phyloP scores from a whole-genome alignment of 2,329 filamentous ascomycete species.

The Pseudogymnoascus sp. region DNA sequence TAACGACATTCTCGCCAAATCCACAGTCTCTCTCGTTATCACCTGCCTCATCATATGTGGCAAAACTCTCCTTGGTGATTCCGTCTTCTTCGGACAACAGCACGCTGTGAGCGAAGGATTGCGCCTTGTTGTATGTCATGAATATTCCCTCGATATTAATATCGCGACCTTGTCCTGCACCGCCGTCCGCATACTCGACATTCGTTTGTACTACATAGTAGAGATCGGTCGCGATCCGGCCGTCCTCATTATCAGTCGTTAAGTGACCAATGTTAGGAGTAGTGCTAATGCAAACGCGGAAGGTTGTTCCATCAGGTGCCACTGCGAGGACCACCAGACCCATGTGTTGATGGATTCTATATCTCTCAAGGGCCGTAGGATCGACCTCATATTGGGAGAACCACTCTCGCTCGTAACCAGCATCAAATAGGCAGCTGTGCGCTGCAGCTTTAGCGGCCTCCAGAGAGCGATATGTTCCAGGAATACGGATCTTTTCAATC shows the following conservation, averaged over 20 bases:
- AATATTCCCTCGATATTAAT: conserved; percentile 38
- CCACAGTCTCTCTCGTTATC: conserved; percentile 24
- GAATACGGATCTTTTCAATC: neutral
- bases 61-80: conserved; percentile 32
- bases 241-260: conserved; percentile 20
- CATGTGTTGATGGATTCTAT: neutral
- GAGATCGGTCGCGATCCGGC: conserved; percentile 28
- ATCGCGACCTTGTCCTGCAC: conserved; percentile 30
- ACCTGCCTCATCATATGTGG: conserved; percentile 33
- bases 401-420: neutral
- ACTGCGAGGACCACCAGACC: conserved; percentile 32
- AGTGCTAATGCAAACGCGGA: conserved; percentile 35
- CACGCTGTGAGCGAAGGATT: conserved; percentile 30
- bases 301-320: conserved; percentile 33
- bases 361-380: neutral
- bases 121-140: conserved; percentile 30
- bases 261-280: conserved; percentile 33
- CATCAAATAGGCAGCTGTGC: neutral
- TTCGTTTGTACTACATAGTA: conserved; percentile 39
- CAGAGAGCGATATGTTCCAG: neutral
- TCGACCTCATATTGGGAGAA: neutral
- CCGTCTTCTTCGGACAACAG: conserved; percentile 28
- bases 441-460: neutral
- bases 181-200: conserved; percentile 35
- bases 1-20: conserved; percentile 41